Evolutionary conservation across 2,329 filamentous ascomycete genomes (phyloP).

Genomic region (Sporothrix pseudoabietina): DNA sequence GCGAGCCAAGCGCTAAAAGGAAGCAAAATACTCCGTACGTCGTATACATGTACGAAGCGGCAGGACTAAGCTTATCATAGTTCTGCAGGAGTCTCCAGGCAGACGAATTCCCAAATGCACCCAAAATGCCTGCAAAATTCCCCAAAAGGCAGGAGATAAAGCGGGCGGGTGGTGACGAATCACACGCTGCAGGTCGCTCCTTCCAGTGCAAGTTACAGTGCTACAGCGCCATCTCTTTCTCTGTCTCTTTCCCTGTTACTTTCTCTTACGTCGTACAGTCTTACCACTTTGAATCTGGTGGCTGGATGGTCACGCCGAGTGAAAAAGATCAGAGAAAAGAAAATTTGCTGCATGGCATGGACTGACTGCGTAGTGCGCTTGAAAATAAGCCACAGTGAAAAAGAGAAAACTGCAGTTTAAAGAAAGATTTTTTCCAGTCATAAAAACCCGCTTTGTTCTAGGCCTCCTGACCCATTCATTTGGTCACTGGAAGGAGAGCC

Average conservation of each 20-base stretch:
- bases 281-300: background rate
- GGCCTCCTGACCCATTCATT: background rate
- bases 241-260: too few relatives aligned
- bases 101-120: conserved; percentile 11
- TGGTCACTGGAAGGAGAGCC: background rate
- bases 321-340: background rate
- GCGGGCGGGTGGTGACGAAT: conserved; percentile 8
- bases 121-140: background rate
- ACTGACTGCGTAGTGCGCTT: background rate
- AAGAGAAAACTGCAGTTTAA: too few relatives aligned
- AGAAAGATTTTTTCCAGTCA: background rate
- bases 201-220: background rate
- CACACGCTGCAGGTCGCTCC: background rate
- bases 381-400: background rate
- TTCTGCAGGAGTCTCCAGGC: background rate
- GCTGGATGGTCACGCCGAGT: background rate
- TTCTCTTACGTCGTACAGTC: background rate
- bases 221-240: background rate
- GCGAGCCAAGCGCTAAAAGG: background rate
- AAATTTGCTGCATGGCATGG: background rate
- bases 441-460: conserved; percentile 9
- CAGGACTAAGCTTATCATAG: conserved; percentile 15
- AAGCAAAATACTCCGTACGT: background rate
- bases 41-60: background rate
- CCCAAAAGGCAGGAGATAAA: conserved; percentile 19